These are phyloP conservation scores for Phytopythium boreale DNA, from an alignment of 352 stramenopile genomes.

Conservation along the genomic window DNA sequence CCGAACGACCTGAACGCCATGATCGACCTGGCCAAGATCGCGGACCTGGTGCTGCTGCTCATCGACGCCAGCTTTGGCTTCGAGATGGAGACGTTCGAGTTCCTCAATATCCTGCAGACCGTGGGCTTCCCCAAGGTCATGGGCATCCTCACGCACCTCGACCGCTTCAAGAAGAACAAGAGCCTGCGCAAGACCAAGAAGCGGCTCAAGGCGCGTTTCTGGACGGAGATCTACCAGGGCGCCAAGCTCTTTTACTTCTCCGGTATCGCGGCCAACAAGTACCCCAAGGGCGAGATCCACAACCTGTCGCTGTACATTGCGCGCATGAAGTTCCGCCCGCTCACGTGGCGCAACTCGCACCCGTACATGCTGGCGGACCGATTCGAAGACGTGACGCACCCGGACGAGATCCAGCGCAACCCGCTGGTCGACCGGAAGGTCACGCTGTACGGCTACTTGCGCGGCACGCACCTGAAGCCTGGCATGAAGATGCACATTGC, in stretches of 20 bases:
- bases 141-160: constrained; percentile 99
- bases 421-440: constrained; percentile 90
- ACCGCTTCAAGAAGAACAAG: constrained; percentile 98
- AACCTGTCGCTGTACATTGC: constrained; percentile 98
- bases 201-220: constrained; percentile 98
- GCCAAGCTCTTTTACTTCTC: constrained; percentile 98
- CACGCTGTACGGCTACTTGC: constrained; percentile 98
- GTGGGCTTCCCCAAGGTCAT: constrained; percentile 93
- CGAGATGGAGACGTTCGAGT: constrained; percentile 99
- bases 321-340: constrained; percentile 97
- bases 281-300: constrained; percentile 98
- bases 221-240: constrained; percentile 97
- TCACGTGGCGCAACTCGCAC: constrained; percentile 99
- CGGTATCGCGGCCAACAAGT: constrained; percentile 98
- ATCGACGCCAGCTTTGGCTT: constrained; percentile 99
- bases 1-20: constrained; percentile 93
- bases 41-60: constrained; percentile 97
- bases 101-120: constrained; percentile 99
- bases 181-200: constrained; percentile 98
- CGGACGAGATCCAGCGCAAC: constrained; percentile 93
- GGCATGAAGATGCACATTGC: constrained; percentile 97
- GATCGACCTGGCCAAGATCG: constrained; percentile 98
- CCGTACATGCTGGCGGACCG: constrained; percentile 98
- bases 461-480: constrained; percentile 97
- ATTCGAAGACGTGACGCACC: constrained; percentile 97